Conservation (phyloP, 805 yeast species). For the Saturnispora dispora region DNA sequence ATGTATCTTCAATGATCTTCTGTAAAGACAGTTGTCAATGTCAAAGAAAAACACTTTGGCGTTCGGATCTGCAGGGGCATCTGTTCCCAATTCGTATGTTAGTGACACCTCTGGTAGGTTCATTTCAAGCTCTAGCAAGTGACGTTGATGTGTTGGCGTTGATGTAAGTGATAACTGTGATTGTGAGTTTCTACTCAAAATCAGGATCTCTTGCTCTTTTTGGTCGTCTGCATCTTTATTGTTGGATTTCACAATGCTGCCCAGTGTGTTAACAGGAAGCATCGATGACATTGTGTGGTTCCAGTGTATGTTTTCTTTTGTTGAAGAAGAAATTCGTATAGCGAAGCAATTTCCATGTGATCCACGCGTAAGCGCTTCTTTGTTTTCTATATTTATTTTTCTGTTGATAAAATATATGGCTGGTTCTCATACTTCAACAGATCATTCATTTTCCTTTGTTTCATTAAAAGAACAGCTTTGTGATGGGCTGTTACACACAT, state of each 20-base stretch:
- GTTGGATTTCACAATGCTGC: background rate
- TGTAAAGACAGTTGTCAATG: slow-evolving; percentile 86
- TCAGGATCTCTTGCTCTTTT: slow-evolving; percentile 15
- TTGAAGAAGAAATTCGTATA: background rate
- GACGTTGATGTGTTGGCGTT: background rate
- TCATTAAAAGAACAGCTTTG: background rate
- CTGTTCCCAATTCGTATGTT: slow-evolving; percentile 24
- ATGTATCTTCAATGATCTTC: slow-evolving; percentile 64
- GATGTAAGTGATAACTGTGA: slow-evolving; percentile 10
- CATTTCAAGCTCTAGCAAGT: background rate
- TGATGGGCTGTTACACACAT: slow-evolving; percentile 17
- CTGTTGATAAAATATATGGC: background rate
- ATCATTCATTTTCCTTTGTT: background rate
- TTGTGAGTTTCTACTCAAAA: slow-evolving; percentile 13
- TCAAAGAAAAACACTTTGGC: slow-evolving; percentile 65
- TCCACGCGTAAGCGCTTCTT: background rate
- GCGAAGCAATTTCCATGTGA: background rate
- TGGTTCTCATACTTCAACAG: background rate
- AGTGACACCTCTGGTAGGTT: slow-evolving; percentile 21
- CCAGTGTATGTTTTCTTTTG: background rate
- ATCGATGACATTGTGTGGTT: background rate
- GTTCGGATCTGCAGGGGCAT: slow-evolving; percentile 17
- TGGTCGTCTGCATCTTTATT: slow-evolving; percentile 11
- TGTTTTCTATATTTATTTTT: background rate
- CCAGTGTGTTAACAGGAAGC: background rate